Base-by-base conservation (phyloP, 176 grass and related monocot genomes). In the Avena insularis region DNA sequence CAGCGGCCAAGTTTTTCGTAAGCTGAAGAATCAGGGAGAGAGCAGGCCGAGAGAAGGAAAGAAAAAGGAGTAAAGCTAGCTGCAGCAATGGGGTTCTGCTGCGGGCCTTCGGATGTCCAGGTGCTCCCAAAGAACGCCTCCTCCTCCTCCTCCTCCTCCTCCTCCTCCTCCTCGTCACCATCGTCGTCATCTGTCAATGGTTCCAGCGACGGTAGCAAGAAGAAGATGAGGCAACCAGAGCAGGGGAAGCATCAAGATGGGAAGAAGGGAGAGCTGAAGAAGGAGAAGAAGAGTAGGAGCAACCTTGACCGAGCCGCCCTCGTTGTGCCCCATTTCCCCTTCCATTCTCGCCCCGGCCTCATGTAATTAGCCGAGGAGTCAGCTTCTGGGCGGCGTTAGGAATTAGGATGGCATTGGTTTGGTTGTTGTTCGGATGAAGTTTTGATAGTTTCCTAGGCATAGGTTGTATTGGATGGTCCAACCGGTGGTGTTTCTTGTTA, bases 111-210 rank as follows among this genome's bases (percentile, higher is more conserved):
- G 7, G 61, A 78, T 12, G 29, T 73, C 79, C 66, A 86, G 50
- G 88, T 90, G 49, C 74, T 90, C 53, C 83, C 88, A 13, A 82
- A 82, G 61, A 86, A 54, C 25, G 10, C 62, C 25, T 25, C 25
- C 25, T 25, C 0, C 25, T 25, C 25, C 25, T 25, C 25, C 25
- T 25, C n/a, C n/a, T n/a, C 61, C 7, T 19, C 66, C 64, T 3
- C 58, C 3, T 25, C 64, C 6, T 71, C 67, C 8, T 71, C 58
- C 1, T 25, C 64, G 2, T 71, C 67, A 15, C 40, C 86, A 0
- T 8, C 76, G 0, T n/a, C 27, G 13, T 33, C 35, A 0, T 40
- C 62, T 1, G 5, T 16, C 1, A 49, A 62, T 9, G 54, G 80
- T 5, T 81, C 78, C 0, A 19, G 29, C 0, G 70, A 40, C 16